Conservation (phyloP, 2,329 filamentous ascomycete genomes). For the Hortaea werneckii region DNA sequence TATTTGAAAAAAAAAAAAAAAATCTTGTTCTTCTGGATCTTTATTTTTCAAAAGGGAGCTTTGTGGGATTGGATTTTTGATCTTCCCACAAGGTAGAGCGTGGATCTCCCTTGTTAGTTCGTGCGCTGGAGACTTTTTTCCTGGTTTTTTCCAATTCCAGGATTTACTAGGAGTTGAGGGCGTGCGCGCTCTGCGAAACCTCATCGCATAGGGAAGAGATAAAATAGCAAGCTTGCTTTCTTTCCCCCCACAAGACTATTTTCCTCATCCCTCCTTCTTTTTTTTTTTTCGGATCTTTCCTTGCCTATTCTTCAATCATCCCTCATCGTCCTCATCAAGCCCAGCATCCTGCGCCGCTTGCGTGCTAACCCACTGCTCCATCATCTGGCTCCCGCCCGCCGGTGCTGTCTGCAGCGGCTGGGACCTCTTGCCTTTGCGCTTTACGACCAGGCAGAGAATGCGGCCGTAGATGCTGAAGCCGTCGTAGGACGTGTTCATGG, state of each 20-base stretch:
- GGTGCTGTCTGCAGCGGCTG: slow-evolving; percentile 11
- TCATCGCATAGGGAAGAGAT: background rate
- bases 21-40: background rate
- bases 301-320: background rate
- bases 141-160: too few relatives aligned
- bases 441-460: slow-evolving; percentile 82
- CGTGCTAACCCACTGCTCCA: slow-evolving; percentile 31
- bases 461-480: slow-evolving; percentile 93
- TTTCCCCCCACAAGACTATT: background rate
- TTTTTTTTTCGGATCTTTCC: too few relatives aligned
- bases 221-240: background rate
- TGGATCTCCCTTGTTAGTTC: background rate
- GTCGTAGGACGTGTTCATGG: slow-evolving; percentile 79
- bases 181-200: background rate
- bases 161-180: background rate
- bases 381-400: slow-evolving; percentile 27
- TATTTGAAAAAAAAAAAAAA: too few relatives aligned
- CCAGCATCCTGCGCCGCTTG: slow-evolving; percentile 25
- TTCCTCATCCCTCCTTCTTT: too few relatives aligned
- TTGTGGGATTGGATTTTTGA: background rate
- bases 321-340: slow-evolving; percentile 22
- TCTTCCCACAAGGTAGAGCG: background rate
- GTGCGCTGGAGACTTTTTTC: background rate
- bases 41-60: background rate
- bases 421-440: slow-evolving; percentile 49